phyloP scores from a whole-genome alignment of 139 green algal species.

The Tetradesmus lagerheimii region DNA sequence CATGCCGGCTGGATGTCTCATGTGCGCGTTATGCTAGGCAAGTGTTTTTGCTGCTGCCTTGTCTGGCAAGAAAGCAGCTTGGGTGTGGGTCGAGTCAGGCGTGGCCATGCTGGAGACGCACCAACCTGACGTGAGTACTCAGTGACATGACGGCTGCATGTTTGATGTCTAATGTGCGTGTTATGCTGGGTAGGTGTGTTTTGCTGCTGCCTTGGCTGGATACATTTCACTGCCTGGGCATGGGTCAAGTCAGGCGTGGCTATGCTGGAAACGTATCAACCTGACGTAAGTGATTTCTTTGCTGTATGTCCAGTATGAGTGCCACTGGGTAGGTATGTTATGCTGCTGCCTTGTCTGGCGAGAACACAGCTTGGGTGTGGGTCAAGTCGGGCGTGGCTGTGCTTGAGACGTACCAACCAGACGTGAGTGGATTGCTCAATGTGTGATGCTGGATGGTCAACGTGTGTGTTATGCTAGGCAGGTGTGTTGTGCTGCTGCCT shows the following conservation, averaged over 20 bases:
- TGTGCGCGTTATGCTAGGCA: not conserved
- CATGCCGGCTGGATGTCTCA: not conserved
- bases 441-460: no score
- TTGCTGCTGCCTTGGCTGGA: no score
- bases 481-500: no score
- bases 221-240: not conserved
- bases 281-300: constrained; percentile 1
- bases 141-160: no score
- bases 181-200: no score
- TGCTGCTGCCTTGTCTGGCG: not conserved
- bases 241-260: not conserved
- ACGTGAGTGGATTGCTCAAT: no score
- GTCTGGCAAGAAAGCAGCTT: not conserved
- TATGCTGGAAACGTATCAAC: not conserved
- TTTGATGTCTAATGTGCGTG: no score
- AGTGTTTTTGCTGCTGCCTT: no score
- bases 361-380: not conserved
- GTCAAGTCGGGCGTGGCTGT: not conserved
- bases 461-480: no score
- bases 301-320: no score
- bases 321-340: no score
- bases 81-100: no score
- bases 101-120: not conserved
- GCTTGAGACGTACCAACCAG: constrained; percentile 1
- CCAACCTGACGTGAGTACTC: not conserved